Percentiles rank a stretch among this genome's conserved stretches.
Evolutionary conservation across 2,329 filamentous ascomycete genomes (phyloP).

Genomic region (Bimuria novae-zelandiae): DNA sequence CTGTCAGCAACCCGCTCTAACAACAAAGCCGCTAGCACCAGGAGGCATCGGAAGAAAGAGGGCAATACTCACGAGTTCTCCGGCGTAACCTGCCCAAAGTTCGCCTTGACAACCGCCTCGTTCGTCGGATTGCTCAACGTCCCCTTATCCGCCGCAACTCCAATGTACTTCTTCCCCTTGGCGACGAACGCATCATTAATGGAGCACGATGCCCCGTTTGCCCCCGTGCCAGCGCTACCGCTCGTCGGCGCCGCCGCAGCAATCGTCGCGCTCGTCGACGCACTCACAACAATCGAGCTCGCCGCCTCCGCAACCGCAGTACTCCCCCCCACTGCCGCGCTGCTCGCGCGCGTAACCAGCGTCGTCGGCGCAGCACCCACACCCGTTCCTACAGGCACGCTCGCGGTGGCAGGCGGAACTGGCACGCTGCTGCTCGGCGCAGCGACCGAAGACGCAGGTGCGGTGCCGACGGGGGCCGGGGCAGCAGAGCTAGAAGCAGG

Average conservation of each 20-base stretch:
- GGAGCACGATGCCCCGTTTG: conserved; percentile 30
- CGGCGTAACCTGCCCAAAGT: conserved; percentile 68
- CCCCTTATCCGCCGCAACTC: conserved; percentile 61
- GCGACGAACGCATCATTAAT: conserved; percentile 62
- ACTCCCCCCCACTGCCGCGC: not conserved
- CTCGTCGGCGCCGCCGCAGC: conserved; percentile 8
- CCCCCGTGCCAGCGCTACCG: conserved; percentile 9
- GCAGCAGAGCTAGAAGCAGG: not conserved
- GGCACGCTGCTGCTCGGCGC: not conserved
- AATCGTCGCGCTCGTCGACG: too few species aligned
- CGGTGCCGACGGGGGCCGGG: not conserved
- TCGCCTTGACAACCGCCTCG: conserved; percentile 61
- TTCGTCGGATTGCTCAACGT: conserved; percentile 56
- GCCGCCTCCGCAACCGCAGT: conserved; percentile 3
- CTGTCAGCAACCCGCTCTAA: not conserved
- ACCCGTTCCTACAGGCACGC: not conserved
- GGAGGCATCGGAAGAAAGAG: not conserved
- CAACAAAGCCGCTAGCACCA: too few species aligned
- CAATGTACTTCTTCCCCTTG: conserved; percentile 69
- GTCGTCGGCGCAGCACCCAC: not conserved
- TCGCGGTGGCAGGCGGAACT: not conserved
- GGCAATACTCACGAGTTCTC: conserved; percentile 57
- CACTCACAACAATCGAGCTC: not conserved
- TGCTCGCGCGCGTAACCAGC: not conserved
- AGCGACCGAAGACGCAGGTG: not conserved